These are phyloP conservation scores for Periconia macrospinosa DNA, from an alignment of 2,329 filamentous ascomycete genomes.

Conservation along the genomic window DNA sequence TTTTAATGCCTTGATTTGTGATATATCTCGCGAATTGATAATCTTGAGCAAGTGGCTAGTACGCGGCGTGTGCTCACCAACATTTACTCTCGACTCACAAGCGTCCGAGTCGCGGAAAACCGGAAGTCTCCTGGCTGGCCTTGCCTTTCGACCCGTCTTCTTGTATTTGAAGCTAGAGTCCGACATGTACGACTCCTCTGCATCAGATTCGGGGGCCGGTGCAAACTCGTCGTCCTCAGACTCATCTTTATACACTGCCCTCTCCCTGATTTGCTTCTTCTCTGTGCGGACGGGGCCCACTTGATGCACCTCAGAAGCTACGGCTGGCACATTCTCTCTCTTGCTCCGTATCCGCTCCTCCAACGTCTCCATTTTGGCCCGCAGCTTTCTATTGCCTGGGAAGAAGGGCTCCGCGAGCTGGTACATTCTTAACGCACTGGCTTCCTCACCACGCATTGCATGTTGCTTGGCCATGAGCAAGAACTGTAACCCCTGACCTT, in stretches of 20 bases:
- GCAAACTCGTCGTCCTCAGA: slow-evolving; percentile 49
- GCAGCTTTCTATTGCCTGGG: slow-evolving; percentile 78
- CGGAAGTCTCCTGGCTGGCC: slow-evolving; percentile 36
- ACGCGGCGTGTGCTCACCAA: slow-evolving; percentile 53
- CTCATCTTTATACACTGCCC: slow-evolving; percentile 15
- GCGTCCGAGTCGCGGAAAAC: slow-evolving; percentile 40
- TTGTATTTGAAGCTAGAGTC: slow-evolving; percentile 42
- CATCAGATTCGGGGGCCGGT: slow-evolving; percentile 36
- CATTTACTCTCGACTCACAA: slow-evolving; percentile 2
- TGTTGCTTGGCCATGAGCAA: slow-evolving; percentile 91
- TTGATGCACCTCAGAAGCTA: slow-evolving; percentile 23
- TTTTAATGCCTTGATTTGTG: slow-evolving; percentile 66
- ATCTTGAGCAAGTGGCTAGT: slow-evolving; percentile 67
- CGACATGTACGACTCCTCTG: slow-evolving; percentile 43
- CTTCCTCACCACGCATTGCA: slow-evolving; percentile 78
- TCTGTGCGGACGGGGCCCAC: slow-evolving; percentile 39
- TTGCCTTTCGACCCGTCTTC: slow-evolving; percentile 39
- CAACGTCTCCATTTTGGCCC: slow-evolving; percentile 57
- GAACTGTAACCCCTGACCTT: slow-evolving; percentile 80
- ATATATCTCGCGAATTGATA: slow-evolving; percentile 72
- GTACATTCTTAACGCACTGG: slow-evolving; percentile 80
- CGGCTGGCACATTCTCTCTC: slow-evolving; percentile 23
- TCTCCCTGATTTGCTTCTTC: slow-evolving; percentile 24
- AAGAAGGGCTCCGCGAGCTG: slow-evolving; percentile 83
- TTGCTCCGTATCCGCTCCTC: slow-evolving; percentile 53